Base-by-base conservation (phyloP, 225 moss, liverwort and hornwort genomes). In the Lunularia cruciata region DNA sequence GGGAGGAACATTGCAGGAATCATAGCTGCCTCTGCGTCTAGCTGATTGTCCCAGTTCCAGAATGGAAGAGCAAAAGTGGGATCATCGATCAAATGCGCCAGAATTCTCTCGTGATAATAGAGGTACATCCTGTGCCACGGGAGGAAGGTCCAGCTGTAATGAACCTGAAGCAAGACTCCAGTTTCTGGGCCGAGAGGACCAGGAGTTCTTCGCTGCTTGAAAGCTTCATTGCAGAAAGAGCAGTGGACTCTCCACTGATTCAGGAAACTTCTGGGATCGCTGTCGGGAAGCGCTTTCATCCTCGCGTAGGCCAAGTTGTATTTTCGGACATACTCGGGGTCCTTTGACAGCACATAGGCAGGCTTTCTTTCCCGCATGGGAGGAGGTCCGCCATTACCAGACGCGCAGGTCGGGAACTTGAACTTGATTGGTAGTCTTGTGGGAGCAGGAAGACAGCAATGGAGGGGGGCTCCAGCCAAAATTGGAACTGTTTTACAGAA, bases 281-380 rank as follows among this genome's bases (percentile, higher is more conserved):
- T 82, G 85, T 65, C 70, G 73, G 62, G 68, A 79, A 1, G 75
- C 79, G 31, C 57, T 70, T 79, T 78, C 85, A 82, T 85, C 60
- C 70, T 59, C 36, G 53, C 40, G 60, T 82, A 85, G 16, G 79
- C 82, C 46, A 37, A 48, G 67, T 82, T 79, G 38, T 76, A 76
- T 54, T 85, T 81, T 57, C 65, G 67, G 54, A 81, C 65, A 30
- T 48, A 67, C 27, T 46, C 73, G 8, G 75, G 69, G 38, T 81
- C 81, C 1, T 34, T 58, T 19, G 26, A 28, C 28, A 56, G 8
- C 12, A 56, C 55, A 46, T 78, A 73, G 6, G 73, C 73, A 5
- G 78, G 53, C 30, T 74, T 73, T 27, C 78, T 54, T 35, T 72
- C 57, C 22, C 78, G 67, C 60, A 70, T 34, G 3, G 61, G 25